Evolutionary conservation across 2,329 filamentous ascomycete genomes (phyloP).

Genomic region (Phialocephala sp.): DNA sequence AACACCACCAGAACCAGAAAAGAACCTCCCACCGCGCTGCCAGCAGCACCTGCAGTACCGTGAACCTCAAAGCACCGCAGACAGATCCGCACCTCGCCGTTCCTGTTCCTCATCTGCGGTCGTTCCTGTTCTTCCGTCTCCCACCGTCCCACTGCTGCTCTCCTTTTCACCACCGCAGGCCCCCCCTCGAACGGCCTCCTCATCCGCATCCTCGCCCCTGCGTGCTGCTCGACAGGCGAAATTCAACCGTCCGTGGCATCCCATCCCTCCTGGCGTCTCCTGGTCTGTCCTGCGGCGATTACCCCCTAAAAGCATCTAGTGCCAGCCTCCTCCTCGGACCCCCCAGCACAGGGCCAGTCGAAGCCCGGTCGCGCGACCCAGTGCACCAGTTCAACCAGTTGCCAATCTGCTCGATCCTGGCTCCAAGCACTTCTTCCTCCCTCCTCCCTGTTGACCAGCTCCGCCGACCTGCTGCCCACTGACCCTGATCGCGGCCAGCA

Average conservation of each 20-base stretch:
- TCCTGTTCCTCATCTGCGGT: neutral
- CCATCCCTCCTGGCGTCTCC: neutral
- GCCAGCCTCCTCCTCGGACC: conserved; percentile 14
- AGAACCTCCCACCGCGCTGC: neutral
- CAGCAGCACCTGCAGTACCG: neutral
- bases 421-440: neutral
- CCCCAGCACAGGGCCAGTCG: conserved; percentile 10
- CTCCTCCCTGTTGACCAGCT: neutral
- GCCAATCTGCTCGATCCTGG: conserved; percentile 21
- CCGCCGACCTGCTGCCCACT: neutral
- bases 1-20: neutral
- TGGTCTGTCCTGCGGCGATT: conserved; percentile 8
- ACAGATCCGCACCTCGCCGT: neutral
- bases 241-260: conserved; percentile 19
- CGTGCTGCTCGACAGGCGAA: neutral
- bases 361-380: conserved; percentile 1
- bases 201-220: neutral
- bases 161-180: neutral
- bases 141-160: neutral
- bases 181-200: neutral
- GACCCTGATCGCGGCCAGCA: conserved; percentile 1
- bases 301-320: conserved; percentile 11
- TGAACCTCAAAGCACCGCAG: neutral
- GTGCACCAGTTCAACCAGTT: neutral
- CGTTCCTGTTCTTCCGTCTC: neutral